Evolutionary conservation across 2,329 filamentous ascomycete genomes (phyloP).

Genomic region (Fusarium beomiforme): DNA sequence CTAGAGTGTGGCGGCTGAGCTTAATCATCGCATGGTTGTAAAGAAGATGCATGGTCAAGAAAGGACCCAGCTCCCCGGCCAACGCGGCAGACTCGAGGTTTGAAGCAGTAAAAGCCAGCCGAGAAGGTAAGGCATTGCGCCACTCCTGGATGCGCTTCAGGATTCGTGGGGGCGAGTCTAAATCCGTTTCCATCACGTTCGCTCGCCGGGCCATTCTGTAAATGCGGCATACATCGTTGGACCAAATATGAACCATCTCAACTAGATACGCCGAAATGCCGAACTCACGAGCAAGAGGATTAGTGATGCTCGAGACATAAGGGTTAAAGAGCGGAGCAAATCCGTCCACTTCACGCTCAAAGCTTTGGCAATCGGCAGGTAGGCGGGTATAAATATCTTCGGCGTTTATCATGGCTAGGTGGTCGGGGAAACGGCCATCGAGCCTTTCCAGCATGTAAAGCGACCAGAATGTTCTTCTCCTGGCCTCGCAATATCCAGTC

Average conservation of each 20-base stretch:
- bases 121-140: conserved; percentile 64
- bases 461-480: conserved; percentile 77
- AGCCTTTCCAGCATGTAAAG: conserved; percentile 76
- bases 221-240: conserved; percentile 68
- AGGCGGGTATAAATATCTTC: conserved; percentile 75
- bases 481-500: conserved; percentile 70
- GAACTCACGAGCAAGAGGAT: conserved; percentile 43
- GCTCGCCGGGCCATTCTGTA: conserved; percentile 53
- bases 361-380: conserved; percentile 68
- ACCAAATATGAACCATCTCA: conserved; percentile 72
- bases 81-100: conserved; percentile 67
- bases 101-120: conserved; percentile 62
- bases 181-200: conserved; percentile 41
- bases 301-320: conserved; percentile 43
- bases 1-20: conserved; percentile 68
- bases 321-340: conserved; percentile 70
- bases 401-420: conserved; percentile 65
- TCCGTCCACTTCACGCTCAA: conserved; percentile 68
- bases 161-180: conserved; percentile 56
- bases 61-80: conserved; percentile 64
- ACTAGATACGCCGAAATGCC: conserved; percentile 69
- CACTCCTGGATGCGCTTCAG: conserved; percentile 66
- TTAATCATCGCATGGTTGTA: conserved; percentile 72
- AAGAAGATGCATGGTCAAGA: conserved; percentile 73
- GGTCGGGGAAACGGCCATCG: conserved; percentile 65